These are phyloP conservation scores for Fraxinus americana DNA, from an alignment of 257 asterid species.

Conservation along the genomic window DNA sequence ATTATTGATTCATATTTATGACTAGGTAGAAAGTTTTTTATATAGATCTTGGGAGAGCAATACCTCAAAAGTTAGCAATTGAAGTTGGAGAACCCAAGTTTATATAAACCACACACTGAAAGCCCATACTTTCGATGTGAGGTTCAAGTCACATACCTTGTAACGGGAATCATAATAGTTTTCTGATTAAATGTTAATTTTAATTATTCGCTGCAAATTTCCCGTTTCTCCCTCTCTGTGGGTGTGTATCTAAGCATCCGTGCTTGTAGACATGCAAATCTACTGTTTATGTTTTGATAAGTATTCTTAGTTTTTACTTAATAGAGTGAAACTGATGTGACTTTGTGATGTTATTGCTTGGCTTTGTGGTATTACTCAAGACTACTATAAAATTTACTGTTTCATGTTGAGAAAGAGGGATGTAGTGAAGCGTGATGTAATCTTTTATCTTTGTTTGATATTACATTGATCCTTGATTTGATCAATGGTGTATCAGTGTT, in stretches of 20 bases:
- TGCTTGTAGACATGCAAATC: background rate
- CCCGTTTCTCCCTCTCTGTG: background rate
- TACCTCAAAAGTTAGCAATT: too few species aligned
- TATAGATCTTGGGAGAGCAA: too few species aligned
- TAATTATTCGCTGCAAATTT: background rate
- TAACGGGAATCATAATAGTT: too few species aligned
- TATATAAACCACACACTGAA: too few species aligned
- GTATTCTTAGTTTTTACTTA: background rate
- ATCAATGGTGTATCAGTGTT: conserved; percentile 6
- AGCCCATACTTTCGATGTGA: too few species aligned
- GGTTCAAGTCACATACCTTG: too few species aligned
- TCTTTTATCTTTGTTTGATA: background rate
- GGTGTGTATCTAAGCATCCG: background rate
- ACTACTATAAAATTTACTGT: background rate
- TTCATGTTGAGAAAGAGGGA: background rate
- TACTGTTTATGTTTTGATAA: background rate
- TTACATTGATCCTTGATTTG: background rate
- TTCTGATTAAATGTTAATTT: background rate
- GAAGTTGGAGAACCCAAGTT: too few species aligned
- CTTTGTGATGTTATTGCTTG: background rate
- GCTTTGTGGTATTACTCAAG: background rate
- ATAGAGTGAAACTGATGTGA: background rate
- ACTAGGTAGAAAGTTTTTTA: background rate
- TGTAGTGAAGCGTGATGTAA: background rate
- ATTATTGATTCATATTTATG: background rate